Evolutionary conservation across 345 rosid species (phyloP).

Genomic region (Litchi chinensis): DNA sequence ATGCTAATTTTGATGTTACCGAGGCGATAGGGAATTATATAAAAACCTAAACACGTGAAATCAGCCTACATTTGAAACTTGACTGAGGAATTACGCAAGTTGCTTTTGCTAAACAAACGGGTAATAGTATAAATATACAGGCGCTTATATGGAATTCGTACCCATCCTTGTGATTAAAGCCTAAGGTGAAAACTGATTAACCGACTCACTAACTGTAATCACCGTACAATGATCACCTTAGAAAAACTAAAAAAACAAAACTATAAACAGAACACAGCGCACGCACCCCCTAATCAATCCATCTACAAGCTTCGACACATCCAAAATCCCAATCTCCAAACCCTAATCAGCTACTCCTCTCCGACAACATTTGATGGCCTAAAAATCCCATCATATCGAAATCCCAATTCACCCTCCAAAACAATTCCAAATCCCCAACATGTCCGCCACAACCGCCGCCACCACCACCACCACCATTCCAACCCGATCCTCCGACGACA

Average conservation of each 20-base stretch:
- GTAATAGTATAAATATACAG: background rate
- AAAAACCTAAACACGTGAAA: too few relatives aligned
- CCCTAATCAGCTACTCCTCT: conserved; percentile 2
- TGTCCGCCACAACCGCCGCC: conserved; percentile 22
- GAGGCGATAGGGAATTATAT: too few relatives aligned
- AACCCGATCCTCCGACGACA: conserved; percentile 57
- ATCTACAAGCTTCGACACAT: background rate
- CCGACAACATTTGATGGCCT: background rate
- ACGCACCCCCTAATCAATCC: background rate
- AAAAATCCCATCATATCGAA: background rate
- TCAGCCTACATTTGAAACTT: too few relatives aligned
- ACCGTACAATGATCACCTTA: background rate
- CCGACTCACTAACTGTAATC: background rate
- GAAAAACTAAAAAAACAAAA: background rate
- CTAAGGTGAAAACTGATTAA: background rate
- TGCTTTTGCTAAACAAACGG: too few relatives aligned
- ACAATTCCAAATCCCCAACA: background rate
- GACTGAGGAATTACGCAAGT: too few relatives aligned
- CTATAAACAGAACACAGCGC: too few relatives aligned
- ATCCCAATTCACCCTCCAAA: background rate
- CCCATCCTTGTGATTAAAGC: background rate
- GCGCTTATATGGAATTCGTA: background rate
- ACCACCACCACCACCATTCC: background rate
- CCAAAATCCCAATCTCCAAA: background rate
- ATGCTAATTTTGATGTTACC: too few relatives aligned